phyloP scores from a whole-genome alignment of 1,284 basidiomycete genomes.

The Trichosporon faecale region DNA sequence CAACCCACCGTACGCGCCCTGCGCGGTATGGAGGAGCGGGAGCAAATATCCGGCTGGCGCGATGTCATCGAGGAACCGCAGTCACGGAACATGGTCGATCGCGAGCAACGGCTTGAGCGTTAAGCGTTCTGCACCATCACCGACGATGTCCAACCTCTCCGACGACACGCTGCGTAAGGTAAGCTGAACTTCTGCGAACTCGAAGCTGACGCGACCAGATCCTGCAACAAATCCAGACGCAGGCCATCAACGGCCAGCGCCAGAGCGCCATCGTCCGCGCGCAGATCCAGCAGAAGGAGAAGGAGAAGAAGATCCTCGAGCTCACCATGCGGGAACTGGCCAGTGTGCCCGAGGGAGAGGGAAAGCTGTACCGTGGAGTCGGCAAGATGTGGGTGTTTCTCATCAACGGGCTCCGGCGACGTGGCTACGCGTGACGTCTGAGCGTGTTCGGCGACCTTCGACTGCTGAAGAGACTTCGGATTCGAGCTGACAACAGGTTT shows the following conservation, averaged over 20 bases:
- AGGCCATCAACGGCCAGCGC: conserved; percentile 72
- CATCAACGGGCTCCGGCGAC: too few relatives aligned
- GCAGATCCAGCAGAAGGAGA: conserved; percentile 72
- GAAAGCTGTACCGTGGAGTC: conserved; percentile 81
- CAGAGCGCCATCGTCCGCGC: conserved; percentile 68
- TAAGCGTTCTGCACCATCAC: conserved; percentile 9
- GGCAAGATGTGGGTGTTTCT: conserved; percentile 76
- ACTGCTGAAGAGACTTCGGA: not conserved
- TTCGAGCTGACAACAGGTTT: conserved; percentile 63
- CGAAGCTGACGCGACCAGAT: conserved; percentile 61
- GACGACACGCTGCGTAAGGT: conserved; percentile 86
- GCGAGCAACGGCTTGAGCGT: not conserved
- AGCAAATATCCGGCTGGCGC: not conserved
- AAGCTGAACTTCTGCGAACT: conserved; percentile 6
- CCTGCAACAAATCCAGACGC: conserved; percentile 83
- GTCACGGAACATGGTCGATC: not conserved
- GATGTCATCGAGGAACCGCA: conserved; percentile 4
- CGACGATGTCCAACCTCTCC: conserved; percentile 67
- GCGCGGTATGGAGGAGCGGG: not conserved
- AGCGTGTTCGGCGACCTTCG: not conserved
- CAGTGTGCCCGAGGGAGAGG: conserved; percentile 53
- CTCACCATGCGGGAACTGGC: conserved; percentile 61
- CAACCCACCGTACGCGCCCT: not conserved
- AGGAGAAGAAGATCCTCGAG: conserved; percentile 80
- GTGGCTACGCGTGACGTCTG: too few relatives aligned